Conservation (phyloP, 2,329 filamentous ascomycete species). For the Ophiosphaerella narmari region DNA sequence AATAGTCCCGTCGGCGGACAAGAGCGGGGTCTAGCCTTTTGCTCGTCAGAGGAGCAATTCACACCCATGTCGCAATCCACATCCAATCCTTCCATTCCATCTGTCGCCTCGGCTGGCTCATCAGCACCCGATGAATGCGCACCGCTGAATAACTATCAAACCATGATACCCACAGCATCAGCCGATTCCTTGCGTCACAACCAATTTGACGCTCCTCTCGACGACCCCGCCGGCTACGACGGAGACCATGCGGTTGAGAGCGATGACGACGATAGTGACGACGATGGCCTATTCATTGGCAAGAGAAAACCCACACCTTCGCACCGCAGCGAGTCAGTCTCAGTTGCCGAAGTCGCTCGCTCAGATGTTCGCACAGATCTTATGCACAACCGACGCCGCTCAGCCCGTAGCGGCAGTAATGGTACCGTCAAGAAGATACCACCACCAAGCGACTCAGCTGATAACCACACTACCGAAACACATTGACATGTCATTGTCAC, state of each 20-base stretch:
- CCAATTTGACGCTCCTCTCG: conserved; percentile 27
- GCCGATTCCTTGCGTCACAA: conserved; percentile 44
- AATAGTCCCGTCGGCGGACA: conserved; percentile 46
- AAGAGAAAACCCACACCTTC: conserved; percentile 32
- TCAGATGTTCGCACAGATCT: conserved; percentile 29
- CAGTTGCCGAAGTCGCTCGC: conserved; percentile 43
- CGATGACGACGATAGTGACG: conserved; percentile 46
- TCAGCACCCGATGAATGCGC: conserved; percentile 47
- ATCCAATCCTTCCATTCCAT: conserved; percentile 58
- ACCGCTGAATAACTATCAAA: conserved; percentile 19
- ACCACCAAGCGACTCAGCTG: conserved; percentile 22
- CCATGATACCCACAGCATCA: conserved; percentile 33
- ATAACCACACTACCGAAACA: conserved; percentile 8
- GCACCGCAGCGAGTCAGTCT: conserved; percentile 45
- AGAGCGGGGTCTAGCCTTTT: conserved; percentile 45
- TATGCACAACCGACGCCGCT: conserved; percentile 42
- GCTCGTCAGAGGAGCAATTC: conserved; percentile 55
- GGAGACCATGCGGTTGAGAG: conserved; percentile 49
- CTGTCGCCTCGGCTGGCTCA: conserved; percentile 54
- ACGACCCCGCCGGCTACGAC: conserved; percentile 47
- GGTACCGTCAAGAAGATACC: conserved; percentile 56
- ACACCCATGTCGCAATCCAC: conserved; percentile 56
- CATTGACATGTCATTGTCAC: conserved; percentile 15
- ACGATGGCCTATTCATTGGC: conserved; percentile 46
- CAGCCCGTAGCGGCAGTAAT: conserved; percentile 54